These are phyloP conservation scores for Lactifluus rugatus DNA, from an alignment of 768 basidiomycete genomes.

Conservation along the genomic window DNA sequence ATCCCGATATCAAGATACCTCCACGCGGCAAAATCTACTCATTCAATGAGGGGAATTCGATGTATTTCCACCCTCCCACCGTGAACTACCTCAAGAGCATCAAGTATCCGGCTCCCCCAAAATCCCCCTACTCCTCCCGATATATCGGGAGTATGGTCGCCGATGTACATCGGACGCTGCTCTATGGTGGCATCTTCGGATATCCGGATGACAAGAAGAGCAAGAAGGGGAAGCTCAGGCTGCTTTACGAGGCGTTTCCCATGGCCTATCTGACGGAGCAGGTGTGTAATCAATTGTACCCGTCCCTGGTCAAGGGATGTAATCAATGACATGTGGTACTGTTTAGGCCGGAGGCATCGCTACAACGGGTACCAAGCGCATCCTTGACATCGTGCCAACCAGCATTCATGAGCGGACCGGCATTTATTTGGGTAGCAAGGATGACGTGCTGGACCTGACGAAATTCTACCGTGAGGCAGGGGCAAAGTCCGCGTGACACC, in stretches of 20 bases:
- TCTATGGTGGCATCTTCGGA: slow-evolving; percentile 98
- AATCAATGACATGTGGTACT: slow-evolving; percentile 17
- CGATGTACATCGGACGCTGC: slow-evolving; percentile 90
- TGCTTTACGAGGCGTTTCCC: slow-evolving; percentile 96
- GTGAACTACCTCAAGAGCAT: slow-evolving; percentile 78
- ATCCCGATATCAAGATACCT: slow-evolving; percentile 94
- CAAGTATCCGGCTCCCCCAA: slow-evolving; percentile 75
- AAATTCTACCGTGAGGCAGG: slow-evolving; percentile 67
- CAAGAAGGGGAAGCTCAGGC: slow-evolving; percentile 87
- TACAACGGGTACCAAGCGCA: slow-evolving; percentile 88
- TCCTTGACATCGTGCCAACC: slow-evolving; percentile 83
- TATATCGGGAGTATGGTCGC: slow-evolving; percentile 99
- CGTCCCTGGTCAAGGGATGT: slow-evolving; percentile 2
- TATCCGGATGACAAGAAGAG: slow-evolving; percentile 98
- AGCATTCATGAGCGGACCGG: slow-evolving; percentile 86
- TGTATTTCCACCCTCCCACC: slow-evolving; percentile 85
- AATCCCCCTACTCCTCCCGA: slow-evolving; percentile 80
- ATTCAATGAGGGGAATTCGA: slow-evolving; percentile 97
- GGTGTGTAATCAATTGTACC: slow-evolving; percentile 33
- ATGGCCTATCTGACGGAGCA: slow-evolving; percentile 95
- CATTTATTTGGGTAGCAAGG: slow-evolving; percentile 87
- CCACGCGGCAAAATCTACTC: slow-evolving; percentile 97
- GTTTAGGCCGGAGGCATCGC: slow-evolving; percentile 88
- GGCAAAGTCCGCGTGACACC: slow-evolving; percentile 9
- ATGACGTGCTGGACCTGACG: slow-evolving; percentile 85